Base-by-base conservation (phyloP, 257 asterid species). In the Solanum etuberosum region DNA sequence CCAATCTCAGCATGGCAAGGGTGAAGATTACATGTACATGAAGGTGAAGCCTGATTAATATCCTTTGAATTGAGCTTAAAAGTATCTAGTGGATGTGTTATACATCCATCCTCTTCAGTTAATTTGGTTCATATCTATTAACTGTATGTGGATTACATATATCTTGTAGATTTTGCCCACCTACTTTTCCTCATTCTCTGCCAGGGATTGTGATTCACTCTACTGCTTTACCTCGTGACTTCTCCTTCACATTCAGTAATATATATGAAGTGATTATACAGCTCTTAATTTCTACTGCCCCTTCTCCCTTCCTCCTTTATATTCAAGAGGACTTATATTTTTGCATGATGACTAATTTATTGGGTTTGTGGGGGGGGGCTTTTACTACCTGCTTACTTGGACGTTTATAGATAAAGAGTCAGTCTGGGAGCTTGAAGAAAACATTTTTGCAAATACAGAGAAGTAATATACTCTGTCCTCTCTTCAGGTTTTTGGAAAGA, bases 1-100 rank as follows among this genome's bases (percentile, higher is more conserved):
- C 83, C 92, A 89, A 87, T 57, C 84, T 86, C 92, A 88, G 83
- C 35, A 85, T 68, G 67, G 70, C 42, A 73, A 20, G 63, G 89
- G 87, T 76, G 87, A 78, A 42, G 98, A 95, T 91, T 90, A 57
- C 90, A 92, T 95, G 93, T 95, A 95, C 93, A 92, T 94, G 98
- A 93, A 97, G 98, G 99, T 94, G 85, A 88, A 21, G 16, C 40
- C 82, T 76, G 83, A 76, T n/a, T 76, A 13, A 76, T 76, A 6
- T 40, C 34, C 23, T 76, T n/a, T n/a, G 59, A 38, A 76, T 76
- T 40, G 83, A 40, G 35, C 34, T 40, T 76, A 76, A n/a, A 23
- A 76, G 51, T 76, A 76, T 76, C 59, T 76, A 5, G 32, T 37
- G 83, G 31, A 13, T 7, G n/a, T 40, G 83, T 76, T 34, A 11